These are phyloP conservation scores for Pisolithus tinctorius DNA, from an alignment of 768 basidiomycete species.

Conservation along the genomic window DNA sequence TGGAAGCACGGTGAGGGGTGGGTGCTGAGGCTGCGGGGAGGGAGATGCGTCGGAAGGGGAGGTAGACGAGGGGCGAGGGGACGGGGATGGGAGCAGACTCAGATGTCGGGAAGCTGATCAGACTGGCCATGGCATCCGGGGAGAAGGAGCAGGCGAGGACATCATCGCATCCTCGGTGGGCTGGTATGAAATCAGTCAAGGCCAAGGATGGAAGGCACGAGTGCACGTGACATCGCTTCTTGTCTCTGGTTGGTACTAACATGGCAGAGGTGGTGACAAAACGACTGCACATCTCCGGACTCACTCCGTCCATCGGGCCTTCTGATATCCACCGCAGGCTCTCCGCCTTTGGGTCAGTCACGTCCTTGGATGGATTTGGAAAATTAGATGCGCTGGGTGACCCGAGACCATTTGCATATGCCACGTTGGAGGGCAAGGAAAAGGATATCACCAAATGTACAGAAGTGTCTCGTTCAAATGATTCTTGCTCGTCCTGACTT, in stretches of 20 bases:
- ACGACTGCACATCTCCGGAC: constrained; percentile 68
- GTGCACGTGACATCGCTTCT: neutral
- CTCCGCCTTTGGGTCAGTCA: constrained; percentile 62
- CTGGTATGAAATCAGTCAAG: constrained; percentile 11
- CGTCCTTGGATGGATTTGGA: constrained; percentile 64
- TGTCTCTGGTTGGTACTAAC: neutral
- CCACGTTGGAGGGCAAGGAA: constrained; percentile 60
- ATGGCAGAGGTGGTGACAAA: constrained; percentile 36
- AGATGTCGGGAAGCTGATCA: constrained; percentile 28
- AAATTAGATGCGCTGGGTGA: constrained; percentile 55
- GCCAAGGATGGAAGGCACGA: constrained; percentile 8
- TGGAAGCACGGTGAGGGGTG: constrained; percentile 29
- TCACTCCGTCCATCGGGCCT: constrained; percentile 57
- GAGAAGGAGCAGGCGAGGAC: constrained; percentile 1
- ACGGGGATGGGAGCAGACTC: constrained; percentile 15
- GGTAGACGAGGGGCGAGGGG: constrained; percentile 38
- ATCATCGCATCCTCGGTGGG: too few relatives aligned
- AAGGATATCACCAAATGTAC: constrained; percentile 59
- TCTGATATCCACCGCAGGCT: constrained; percentile 54
- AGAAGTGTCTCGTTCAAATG: constrained; percentile 14
- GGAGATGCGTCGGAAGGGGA: constrained; percentile 60
- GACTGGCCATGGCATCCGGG: constrained; percentile 7
- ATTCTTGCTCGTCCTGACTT: neutral
- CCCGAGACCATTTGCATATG: constrained; percentile 66
- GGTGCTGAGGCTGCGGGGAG: constrained; percentile 44